Percentiles rank a stretch among this genome's conserved stretches.
These are phyloP conservation scores for Xylariaceae sp. DNA, from an alignment of 2,329 filamentous ascomycete genomes.

Conservation along the genomic window DNA sequence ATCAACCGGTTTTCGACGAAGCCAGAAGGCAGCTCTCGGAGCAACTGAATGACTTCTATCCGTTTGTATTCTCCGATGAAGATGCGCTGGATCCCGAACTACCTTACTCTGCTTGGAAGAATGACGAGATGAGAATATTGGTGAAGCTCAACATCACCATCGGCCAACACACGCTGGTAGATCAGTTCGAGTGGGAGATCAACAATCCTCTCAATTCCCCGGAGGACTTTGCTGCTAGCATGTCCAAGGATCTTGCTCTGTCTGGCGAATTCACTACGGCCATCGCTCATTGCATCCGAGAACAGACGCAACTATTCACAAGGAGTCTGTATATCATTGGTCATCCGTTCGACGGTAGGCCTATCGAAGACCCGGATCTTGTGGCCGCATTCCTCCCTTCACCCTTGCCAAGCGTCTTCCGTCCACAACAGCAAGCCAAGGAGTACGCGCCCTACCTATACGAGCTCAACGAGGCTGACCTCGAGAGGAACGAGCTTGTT, in stretches of 20 bases:
- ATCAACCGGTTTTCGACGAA: constrained; percentile 61
- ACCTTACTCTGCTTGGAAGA: constrained; percentile 92
- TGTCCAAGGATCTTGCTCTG: constrained; percentile 86
- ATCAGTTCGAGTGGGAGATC: constrained; percentile 99
- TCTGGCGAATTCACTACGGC: constrained; percentile 96
- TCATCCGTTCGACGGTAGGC: constrained; percentile 91
- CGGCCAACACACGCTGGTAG: constrained; percentile 86
- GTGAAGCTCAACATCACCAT: constrained; percentile 98
- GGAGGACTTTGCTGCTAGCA: constrained; percentile 87
- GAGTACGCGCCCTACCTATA: constrained; percentile 93
- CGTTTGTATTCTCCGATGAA: constrained; percentile 85
- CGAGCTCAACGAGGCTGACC: constrained; percentile 84
- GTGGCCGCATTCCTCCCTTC: constrained; percentile 81
- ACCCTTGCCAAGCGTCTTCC: constrained; percentile 78
- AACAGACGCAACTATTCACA: constrained; percentile 92
- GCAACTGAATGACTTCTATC: constrained; percentile 90
- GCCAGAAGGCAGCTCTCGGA: constrained; percentile 73
- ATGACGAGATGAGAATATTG: constrained; percentile 96
- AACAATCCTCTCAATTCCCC: constrained; percentile 92
- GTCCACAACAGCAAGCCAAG: constrained; percentile 88
- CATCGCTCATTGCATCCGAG: constrained; percentile 95
- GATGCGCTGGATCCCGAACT: constrained; percentile 85
- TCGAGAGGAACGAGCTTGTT: constrained; percentile 87
- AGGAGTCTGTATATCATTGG: constrained; percentile 89
- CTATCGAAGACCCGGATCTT: constrained; percentile 88